Percentiles rank a stretch among this genome's conserved stretches.
These are phyloP conservation scores for Rubia occidens DNA, from an alignment of 305 asterid species.

Conservation along the genomic window DNA sequence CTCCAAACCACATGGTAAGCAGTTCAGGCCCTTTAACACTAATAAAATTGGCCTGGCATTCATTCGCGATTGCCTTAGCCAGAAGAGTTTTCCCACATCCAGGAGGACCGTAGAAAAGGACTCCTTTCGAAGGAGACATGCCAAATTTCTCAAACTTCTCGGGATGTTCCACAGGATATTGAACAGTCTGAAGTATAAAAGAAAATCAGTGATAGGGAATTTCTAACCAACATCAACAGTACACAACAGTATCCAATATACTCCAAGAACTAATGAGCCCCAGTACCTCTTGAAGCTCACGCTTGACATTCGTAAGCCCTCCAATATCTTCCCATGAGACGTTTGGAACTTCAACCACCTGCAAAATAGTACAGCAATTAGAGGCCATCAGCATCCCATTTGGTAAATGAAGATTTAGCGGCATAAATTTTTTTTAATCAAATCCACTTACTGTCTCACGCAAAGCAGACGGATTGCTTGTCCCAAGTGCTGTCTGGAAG, in stretches of 20 bases:
- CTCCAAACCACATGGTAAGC: slow-evolving; percentile 93
- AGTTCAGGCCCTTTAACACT: slow-evolving; percentile 78
- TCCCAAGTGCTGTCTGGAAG: slow-evolving; percentile 48
- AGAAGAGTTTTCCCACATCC: slow-evolving; percentile 88
- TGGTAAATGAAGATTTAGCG: background rate
- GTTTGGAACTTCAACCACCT: slow-evolving; percentile 53
- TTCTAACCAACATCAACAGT: background rate
- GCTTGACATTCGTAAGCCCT: slow-evolving; percentile 43
- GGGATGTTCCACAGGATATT: slow-evolving; percentile 70
- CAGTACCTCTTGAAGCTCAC: slow-evolving; percentile 47
- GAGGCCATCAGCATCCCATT: background rate
- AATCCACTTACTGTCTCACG: slow-evolving; percentile 39
- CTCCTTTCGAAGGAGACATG: slow-evolving; percentile 83
- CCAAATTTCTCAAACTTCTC: slow-evolving; percentile 66
- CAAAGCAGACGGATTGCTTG: slow-evolving; percentile 50
- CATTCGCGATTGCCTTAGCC: slow-evolving; percentile 84
- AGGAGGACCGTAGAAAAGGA: slow-evolving; percentile 84
- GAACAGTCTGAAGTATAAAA: slow-evolving; percentile 43
- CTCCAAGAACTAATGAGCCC: background rate
- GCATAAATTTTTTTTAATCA: background rate
- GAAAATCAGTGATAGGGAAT: background rate
- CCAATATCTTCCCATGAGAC: slow-evolving; percentile 46
- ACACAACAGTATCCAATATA: background rate
- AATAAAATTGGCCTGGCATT: slow-evolving; percentile 81
- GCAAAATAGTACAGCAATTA: background rate